Evolutionary conservation across 768 basidiomycete species (phyloP).

Genomic region (Boletus barrowsii): DNA sequence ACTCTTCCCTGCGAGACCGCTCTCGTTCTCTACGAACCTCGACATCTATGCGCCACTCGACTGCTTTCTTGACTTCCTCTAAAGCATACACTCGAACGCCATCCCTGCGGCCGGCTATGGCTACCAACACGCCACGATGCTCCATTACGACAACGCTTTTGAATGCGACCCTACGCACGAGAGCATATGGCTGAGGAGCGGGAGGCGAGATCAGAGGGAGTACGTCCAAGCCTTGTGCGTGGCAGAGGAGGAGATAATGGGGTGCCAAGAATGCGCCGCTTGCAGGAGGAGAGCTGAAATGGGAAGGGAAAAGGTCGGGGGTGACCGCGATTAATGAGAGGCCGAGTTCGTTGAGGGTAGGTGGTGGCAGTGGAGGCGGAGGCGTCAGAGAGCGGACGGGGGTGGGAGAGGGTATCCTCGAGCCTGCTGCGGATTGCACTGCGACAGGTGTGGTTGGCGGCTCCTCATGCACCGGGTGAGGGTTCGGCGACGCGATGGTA

Average conservation of each 20-base stretch:
- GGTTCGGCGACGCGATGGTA: conserved; percentile 25
- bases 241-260: conserved; percentile 80
- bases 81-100: conserved; percentile 87
- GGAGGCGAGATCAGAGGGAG: conserved; percentile 77
- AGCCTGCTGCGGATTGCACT: conserved; percentile 35
- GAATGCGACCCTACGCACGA: conserved; percentile 78
- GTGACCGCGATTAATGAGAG: conserved; percentile 68
- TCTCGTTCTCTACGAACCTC: conserved; percentile 76
- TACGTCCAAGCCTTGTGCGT: conserved; percentile 83
- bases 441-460: conserved; percentile 25
- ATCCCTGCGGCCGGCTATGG: conserved; percentile 82
- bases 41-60: conserved; percentile 85
- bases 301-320: conserved; percentile 65
- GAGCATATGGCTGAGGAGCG: conserved; percentile 70
- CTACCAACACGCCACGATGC: conserved; percentile 85
- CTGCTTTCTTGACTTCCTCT: conserved; percentile 80
- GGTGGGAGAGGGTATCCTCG: conserved; percentile 54
- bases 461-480: conserved; percentile 37
- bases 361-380: conserved; percentile 69
- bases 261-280: conserved; percentile 80
- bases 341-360: conserved; percentile 72
- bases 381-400: conserved; percentile 59
- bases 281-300: conserved; percentile 71
- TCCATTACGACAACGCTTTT: conserved; percentile 92
- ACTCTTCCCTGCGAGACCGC: conserved; percentile 61